Base-by-base conservation (phyloP, 2,329 filamentous ascomycete species). In the Colletotrichum euphorbiae region DNA sequence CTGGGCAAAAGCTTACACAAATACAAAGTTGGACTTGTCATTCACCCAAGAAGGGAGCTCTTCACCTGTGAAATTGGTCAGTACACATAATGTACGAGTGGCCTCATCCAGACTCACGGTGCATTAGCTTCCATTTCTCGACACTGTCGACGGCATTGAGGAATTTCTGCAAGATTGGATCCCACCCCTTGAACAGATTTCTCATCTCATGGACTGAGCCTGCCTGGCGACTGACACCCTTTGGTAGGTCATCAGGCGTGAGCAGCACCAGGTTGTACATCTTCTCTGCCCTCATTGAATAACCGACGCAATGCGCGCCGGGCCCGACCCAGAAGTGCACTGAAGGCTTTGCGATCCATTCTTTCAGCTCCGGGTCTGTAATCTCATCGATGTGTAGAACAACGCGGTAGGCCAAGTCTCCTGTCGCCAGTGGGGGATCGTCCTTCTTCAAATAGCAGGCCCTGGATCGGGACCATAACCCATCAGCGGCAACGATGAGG, bases 121-220 rank as follows among this genome's bases (percentile, higher is more conserved):
- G 79, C 86, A 91, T 89, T 38, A 93, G 75, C 74, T 88, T 90
- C 91, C 90, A 93, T 75, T 92, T 92, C 43, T 89, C 85, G 0
- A 91, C 88, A 1, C 77, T 82, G 42, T 86, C 82, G 0, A 91
- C 88, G 48, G 83, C 81, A 3, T 78, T 77, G 12, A 83, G 70
- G 52, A 84, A 80, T 59, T 77, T 75, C 1, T 69, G 74, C 28
- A 86, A 61, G 52, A 89, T 82, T 2, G 89, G 89, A 77, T 92
- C 90, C 90, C 90, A 93, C 0, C 80, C 82, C 6, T 79, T 77
- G 73, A 92, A 91, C 2, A 89, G 74, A 4, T 78, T 78, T 56
- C 79, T 81, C 87, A 91, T 89, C 77, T 92, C 88, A 12, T 87
- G 84, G 0, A 89, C 72, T 6, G 84, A 85, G 1, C 87, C 89